Evolutionary conservation across 169 alveolate genomes (phyloP), one percentile per base, ranked within the genome.

Genomic region (Plasmodium fragile): DNA sequence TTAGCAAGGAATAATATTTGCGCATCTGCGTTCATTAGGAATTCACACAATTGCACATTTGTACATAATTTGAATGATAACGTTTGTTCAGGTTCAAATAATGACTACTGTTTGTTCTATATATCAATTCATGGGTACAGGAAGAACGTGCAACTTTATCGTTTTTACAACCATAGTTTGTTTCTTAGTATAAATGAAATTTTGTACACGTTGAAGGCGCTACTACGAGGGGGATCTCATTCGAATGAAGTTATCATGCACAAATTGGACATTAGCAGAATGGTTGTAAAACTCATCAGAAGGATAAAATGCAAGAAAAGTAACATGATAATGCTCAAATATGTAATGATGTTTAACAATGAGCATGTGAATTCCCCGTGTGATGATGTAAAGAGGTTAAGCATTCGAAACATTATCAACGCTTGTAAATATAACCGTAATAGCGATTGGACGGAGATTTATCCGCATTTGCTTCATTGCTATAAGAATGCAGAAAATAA

Each of bases 361-460:
- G 36, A 52, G 11, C 75, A 32, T 75, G 30, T 85, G 30, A 41
- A 32, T 32, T 53, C 7, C 30, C 87, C 78, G 2, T 18, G 34
- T n/a, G 85, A 55, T 52, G n/a, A 43, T 8, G 65, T 85, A 52
- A 85, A 85, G 28, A 69, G 75, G 30, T 73, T 85, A 34, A 41
- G 93, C 69, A 85, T 85, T 49, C 36, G 45, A 1, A 85, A 85
- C 69, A 85, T 85, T 49, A 73, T 85, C 16, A 75, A 36, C 30
- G 65, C 65, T 36, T 85, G 79, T 28, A 85, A 39, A n/a, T 73
- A 30, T 43, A 6, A 45, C 41, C n/a, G 43, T 85, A 0, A 36
- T 52, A 22, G 34, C n/a, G 28, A 39, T 22, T 45, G 1, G 55
- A 22, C 16, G 22, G n/a, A 16, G 7, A 75, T 85, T n/a, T 83